A percentile compares a stretch with the other conserved stretches of the same genome.
Conservation (phyloP, 306 rosid genomes). For the Trichosanthes cucumerina region DNA sequence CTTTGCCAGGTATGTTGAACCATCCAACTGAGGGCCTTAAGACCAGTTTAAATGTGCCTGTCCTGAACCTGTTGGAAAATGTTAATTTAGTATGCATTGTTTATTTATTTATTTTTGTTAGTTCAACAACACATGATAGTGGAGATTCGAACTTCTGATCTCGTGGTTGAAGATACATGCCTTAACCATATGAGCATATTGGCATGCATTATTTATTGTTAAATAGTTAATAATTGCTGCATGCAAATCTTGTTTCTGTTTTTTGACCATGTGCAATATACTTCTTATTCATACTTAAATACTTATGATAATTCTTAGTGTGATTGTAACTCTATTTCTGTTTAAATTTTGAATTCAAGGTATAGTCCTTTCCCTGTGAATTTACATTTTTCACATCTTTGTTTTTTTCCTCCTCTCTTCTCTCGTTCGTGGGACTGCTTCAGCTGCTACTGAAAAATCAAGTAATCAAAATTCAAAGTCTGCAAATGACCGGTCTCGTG, state of each 20-base stretch:
- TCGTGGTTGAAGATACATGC: too few species aligned
- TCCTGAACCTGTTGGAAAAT: neutral
- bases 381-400: neutral
- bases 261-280: neutral
- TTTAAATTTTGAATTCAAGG: neutral
- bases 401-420: neutral
- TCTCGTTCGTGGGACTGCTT: neutral
- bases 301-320: neutral
- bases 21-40: neutral
- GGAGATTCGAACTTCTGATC: too few species aligned
- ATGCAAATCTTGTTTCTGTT: neutral
- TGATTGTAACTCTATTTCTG: neutral
- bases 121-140: too few species aligned
- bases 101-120: too few species aligned
- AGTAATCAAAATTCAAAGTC: neutral
- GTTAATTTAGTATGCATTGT: neutral
- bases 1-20: slow-evolving; percentile 56
- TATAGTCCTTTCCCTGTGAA: neutral
- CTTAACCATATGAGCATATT: too few species aligned
- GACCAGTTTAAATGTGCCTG: neutral
- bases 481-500: neutral
- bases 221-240: neutral
- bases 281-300: neutral
- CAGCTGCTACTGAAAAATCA: neutral
- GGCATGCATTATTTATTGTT: neutral